Conservation (phyloP, 2,329 filamentous ascomycete genomes). For the Cordyceps tenuipes region DNA sequence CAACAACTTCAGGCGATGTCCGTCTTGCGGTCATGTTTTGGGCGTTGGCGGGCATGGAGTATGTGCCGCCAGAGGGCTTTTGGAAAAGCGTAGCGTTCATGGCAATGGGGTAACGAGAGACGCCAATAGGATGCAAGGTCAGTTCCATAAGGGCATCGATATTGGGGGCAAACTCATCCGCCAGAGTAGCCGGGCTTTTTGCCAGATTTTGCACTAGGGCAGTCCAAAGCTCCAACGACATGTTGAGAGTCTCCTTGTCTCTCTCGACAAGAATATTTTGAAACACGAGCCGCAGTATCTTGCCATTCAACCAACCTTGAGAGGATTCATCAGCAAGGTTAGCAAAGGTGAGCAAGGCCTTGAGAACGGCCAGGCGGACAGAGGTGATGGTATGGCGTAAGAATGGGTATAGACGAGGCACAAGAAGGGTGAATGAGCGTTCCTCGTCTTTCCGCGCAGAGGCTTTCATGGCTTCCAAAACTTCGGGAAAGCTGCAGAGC, state of each 20-base stretch:
- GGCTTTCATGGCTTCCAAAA: constrained; percentile 85
- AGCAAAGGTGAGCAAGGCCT: constrained; percentile 87
- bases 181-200: constrained; percentile 55
- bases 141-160: constrained; percentile 76
- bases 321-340: constrained; percentile 73
- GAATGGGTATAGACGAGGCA: constrained; percentile 92
- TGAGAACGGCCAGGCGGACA: constrained; percentile 84
- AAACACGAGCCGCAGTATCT: constrained; percentile 79
- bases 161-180: constrained; percentile 64
- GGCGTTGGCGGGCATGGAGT: constrained; percentile 45
- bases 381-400: constrained; percentile 94
- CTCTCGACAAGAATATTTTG: constrained; percentile 93
- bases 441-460: constrained; percentile 77
- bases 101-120: constrained; percentile 80
- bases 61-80: constrained; percentile 83
- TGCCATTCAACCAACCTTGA: constrained; percentile 87
- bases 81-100: constrained; percentile 89
- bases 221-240: constrained; percentile 82
- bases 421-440: constrained; percentile 84
- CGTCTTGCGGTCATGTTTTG: constrained; percentile 35
- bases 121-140: constrained; percentile 83
- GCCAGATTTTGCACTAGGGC: constrained; percentile 64
- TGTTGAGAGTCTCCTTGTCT: constrained; percentile 70
- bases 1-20: constrained; percentile 46
- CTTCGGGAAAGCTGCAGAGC: constrained; percentile 87